A percentile compares a stretch with the other conserved stretches of the same genome.
phyloP scores from a whole-genome alignment of 345 rosid species.

The Bruguiera gymnorhiza region DNA sequence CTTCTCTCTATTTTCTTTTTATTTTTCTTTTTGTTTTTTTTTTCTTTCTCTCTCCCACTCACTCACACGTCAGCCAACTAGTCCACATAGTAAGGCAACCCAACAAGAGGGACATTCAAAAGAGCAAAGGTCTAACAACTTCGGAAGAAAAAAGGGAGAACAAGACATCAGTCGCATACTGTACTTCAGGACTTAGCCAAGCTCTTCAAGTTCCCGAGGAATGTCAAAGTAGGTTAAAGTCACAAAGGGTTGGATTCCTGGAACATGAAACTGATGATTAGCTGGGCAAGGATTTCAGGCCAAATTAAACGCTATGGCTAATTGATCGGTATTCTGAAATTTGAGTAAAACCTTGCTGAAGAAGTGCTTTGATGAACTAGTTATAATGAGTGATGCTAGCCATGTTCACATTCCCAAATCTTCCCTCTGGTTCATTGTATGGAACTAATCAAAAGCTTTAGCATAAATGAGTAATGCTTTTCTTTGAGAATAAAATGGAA shows the following conservation, averaged over 20 bases:
- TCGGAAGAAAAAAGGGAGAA: neutral
- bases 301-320: neutral
- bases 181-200: constrained; percentile 66
- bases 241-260: constrained; percentile 84
- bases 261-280: constrained; percentile 6
- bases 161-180: constrained; percentile 32
- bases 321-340: neutral
- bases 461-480: too few species aligned
- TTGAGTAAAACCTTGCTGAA: constrained; percentile 36
- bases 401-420: too few species aligned
- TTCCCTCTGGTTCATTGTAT: too few species aligned
- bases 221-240: constrained; percentile 64
- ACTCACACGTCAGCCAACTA: too few species aligned
- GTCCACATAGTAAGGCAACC: too few species aligned
- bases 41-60: too few species aligned
- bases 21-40: too few species aligned
- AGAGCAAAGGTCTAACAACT: neutral
- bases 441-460: too few species aligned
- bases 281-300: neutral
- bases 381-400: constrained; percentile 59
- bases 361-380: constrained; percentile 54
- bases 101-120: neutral
- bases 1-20: too few species aligned
- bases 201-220: constrained; percentile 72
- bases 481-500: too few species aligned